A percentile compares a stretch with the other conserved stretches of the same genome.
These are phyloP conservation scores for Thielaviopsis populi DNA, from an alignment of 2,329 filamentous ascomycete species.

Conservation along the genomic window DNA sequence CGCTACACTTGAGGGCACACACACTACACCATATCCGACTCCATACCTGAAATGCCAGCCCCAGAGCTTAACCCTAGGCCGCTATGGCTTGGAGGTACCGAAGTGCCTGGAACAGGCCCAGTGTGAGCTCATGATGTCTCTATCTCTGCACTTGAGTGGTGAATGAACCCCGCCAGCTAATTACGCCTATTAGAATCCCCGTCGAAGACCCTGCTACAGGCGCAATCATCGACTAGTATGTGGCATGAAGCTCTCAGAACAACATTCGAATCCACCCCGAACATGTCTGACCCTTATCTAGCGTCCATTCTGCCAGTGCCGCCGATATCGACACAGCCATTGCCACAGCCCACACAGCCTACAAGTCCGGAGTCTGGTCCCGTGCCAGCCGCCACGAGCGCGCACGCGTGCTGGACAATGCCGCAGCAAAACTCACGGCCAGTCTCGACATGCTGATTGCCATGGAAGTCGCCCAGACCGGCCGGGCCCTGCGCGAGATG, in stretches of 20 bases:
- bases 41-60: neutral
- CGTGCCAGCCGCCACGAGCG: constrained; percentile 27
- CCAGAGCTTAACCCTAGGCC: neutral
- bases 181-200: constrained; percentile 29
- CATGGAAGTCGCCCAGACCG: constrained; percentile 33
- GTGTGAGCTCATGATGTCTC: constrained; percentile 27
- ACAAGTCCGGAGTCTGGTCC: constrained; percentile 30
- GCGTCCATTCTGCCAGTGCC: constrained; percentile 25
- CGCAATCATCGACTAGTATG: constrained; percentile 36
- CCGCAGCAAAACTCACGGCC: constrained; percentile 30
- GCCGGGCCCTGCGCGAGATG: constrained; percentile 25
- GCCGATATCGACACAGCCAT: constrained; percentile 35
- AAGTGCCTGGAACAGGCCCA: constrained; percentile 28
- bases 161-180: neutral
- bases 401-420: constrained; percentile 29
- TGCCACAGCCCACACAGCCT: constrained; percentile 31
- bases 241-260: neutral
- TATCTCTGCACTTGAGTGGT: neutral
- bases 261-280: neutral
- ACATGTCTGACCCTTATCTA: neutral
- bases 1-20: too few relatives aligned
- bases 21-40: too few relatives aligned
- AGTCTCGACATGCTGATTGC: constrained; percentile 29
- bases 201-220: constrained; percentile 40
- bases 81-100: constrained; percentile 22